Evolutionary conservation across 345 rosid genomes (phyloP).

Genomic region (Lenwebbia sp.): DNA sequence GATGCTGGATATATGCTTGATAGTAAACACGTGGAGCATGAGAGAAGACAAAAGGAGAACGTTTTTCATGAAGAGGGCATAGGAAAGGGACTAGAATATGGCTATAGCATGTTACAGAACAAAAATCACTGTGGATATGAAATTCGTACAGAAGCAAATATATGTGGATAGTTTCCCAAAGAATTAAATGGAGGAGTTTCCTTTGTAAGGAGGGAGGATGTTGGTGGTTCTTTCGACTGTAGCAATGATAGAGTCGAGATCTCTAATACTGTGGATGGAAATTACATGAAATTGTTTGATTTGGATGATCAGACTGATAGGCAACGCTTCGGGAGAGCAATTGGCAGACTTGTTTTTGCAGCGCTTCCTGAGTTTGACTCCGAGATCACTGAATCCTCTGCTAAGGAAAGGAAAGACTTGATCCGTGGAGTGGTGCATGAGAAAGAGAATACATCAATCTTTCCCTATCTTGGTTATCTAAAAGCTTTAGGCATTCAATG

Average conservation of each 20-base stretch:
- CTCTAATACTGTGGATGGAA: conserved; percentile 24
- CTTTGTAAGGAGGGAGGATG: conserved; percentile 3
- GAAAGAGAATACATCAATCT: conserved; percentile 11
- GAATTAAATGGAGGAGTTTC: background rate
- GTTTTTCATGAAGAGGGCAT: conserved; percentile 9
- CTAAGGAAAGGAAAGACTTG: conserved; percentile 3
- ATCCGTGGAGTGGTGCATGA: conserved; percentile 1
- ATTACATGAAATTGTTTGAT: conserved; percentile 72
- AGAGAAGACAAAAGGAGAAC: conserved; percentile 25
- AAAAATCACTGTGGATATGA: background rate
- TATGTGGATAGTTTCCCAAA: conserved; percentile 1
- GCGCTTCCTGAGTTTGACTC: conserved; percentile 48
- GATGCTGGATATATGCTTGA: conserved; percentile 11
- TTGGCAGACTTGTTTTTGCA: conserved; percentile 61
- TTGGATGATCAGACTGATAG: conserved; percentile 57
- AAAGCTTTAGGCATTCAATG: too few relatives aligned
- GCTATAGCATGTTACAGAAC: too few relatives aligned
- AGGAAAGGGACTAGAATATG: too few relatives aligned
- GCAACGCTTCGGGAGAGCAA: conserved; percentile 44
- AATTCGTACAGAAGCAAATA: conserved; percentile 2
- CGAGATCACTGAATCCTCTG: conserved; percentile 13
- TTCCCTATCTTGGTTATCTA: conserved; percentile 5
- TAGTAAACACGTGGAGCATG: conserved; percentile 14
- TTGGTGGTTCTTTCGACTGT: conserved; percentile 10
- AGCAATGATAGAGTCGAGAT: conserved; percentile 6